A percentile compares a stretch with the other conserved stretches of the same genome.
Evolutionary conservation across 2,329 filamentous ascomycete species (phyloP).

Genomic region (Amphichorda felina): DNA sequence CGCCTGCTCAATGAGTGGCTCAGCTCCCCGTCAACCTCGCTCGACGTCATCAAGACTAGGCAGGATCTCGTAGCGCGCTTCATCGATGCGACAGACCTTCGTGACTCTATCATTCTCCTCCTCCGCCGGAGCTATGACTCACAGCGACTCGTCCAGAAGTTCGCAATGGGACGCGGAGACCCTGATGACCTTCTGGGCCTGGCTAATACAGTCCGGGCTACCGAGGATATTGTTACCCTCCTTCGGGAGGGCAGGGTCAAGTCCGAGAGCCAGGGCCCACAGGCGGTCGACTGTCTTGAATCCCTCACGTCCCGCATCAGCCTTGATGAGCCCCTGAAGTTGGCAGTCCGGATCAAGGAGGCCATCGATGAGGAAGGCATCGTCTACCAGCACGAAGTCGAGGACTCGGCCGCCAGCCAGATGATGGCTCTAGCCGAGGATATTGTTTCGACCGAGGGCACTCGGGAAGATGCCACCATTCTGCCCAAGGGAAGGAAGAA

Average conservation of each 20-base stretch:
- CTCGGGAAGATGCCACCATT: slow-evolving; percentile 37
- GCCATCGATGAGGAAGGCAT: slow-evolving; percentile 91
- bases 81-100: slow-evolving; percentile 51
- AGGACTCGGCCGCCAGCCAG: slow-evolving; percentile 59
- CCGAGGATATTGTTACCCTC: slow-evolving; percentile 49
- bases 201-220: slow-evolving; percentile 68
- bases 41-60: slow-evolving; percentile 64
- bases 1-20: slow-evolving; percentile 75
- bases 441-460: slow-evolving; percentile 55
- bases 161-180: slow-evolving; percentile 83
- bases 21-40: slow-evolving; percentile 81
- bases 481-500: slow-evolving; percentile 43
- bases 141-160: slow-evolving; percentile 84
- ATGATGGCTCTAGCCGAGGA: slow-evolving; percentile 65
- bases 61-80: slow-evolving; percentile 75
- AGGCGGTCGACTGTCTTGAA: slow-evolving; percentile 22
- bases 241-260: slow-evolving; percentile 13
- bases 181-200: slow-evolving; percentile 81
- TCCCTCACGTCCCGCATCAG: slow-evolving; percentile 45
- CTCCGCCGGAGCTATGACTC: slow-evolving; percentile 73
- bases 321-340: slow-evolving; percentile 51
- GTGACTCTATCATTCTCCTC: slow-evolving; percentile 56
- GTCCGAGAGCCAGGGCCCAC: background rate
- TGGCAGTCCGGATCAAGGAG: slow-evolving; percentile 59
- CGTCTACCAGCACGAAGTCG: slow-evolving; percentile 64